Conservation (phyloP, 768 basidiomycete genomes). For the Xerocomus spinulosus region DNA sequence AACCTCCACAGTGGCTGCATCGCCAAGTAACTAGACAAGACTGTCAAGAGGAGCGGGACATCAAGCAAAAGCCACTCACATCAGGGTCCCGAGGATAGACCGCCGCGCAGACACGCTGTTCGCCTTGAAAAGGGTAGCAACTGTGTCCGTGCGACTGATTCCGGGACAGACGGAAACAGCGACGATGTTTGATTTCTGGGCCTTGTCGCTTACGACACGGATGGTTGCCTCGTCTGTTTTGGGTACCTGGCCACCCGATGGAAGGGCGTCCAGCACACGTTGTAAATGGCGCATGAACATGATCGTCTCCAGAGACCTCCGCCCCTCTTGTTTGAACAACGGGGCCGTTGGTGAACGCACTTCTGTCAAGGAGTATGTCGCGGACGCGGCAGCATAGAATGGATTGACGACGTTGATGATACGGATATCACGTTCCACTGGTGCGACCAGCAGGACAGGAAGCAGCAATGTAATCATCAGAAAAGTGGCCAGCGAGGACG, state of each 20-base stretch:
- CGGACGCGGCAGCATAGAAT: constrained; percentile 78
- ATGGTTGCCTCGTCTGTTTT: constrained; percentile 30
- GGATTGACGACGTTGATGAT: constrained; percentile 84
- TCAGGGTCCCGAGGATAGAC: constrained; percentile 41
- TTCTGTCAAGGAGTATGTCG: constrained; percentile 33
- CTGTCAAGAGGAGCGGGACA: constrained; percentile 1
- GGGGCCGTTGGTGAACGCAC: constrained; percentile 25
- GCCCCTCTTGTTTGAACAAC: constrained; percentile 56
- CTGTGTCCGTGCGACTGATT: constrained; percentile 64
- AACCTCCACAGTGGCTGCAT: constrained; percentile 64
- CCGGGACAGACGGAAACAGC: constrained; percentile 73
- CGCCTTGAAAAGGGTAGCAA: constrained; percentile 42
- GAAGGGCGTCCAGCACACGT: constrained; percentile 77
- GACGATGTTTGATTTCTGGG: constrained; percentile 70
- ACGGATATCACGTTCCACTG: constrained; percentile 87
- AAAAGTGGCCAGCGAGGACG: constrained; percentile 64
- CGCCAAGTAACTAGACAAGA: constrained; percentile 52
- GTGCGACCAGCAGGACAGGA: constrained; percentile 74
- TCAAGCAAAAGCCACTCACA: constrained; percentile 43
- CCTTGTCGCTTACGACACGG: constrained; percentile 37
- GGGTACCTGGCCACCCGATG: constrained; percentile 52
- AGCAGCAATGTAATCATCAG: constrained; percentile 74
- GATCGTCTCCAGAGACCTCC: constrained; percentile 55
- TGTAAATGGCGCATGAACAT: constrained; percentile 78
- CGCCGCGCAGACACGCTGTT: constrained; percentile 28